These are phyloP conservation scores for Phytophthora cajani DNA, from an alignment of 352 stramenopile species.

Conservation along the genomic window DNA sequence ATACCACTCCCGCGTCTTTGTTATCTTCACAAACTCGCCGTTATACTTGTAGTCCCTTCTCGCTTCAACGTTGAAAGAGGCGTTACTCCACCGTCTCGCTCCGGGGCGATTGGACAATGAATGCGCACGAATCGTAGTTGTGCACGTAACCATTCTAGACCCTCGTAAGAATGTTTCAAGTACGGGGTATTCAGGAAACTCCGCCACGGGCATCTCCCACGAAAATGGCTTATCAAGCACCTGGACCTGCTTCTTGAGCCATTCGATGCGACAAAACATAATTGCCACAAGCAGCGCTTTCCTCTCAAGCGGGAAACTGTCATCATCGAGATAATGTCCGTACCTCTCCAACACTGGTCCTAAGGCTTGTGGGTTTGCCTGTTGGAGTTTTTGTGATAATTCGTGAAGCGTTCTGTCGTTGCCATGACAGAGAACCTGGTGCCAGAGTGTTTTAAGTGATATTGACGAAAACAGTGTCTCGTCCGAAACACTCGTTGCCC, in stretches of 20 bases:
- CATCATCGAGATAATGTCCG: neutral
- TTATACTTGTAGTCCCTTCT: neutral
- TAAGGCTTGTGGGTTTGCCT: neutral
- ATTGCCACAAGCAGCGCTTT: neutral
- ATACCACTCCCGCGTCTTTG: conserved; percentile 23
- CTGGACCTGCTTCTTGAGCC: conserved; percentile 15
- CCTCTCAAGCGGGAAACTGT: neutral
- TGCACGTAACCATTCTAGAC: neutral
- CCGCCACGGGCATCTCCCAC: conserved; percentile 21
- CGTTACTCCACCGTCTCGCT: neutral
- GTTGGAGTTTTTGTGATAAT: neutral
- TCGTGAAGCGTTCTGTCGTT: neutral
- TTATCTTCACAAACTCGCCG: conserved; percentile 10
- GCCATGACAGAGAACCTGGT: neutral
- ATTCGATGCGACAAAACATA: conserved; percentile 5
- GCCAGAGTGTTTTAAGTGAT: neutral
- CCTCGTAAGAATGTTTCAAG: conserved; percentile 23
- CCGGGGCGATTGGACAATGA: neutral
- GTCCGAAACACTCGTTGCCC: neutral
- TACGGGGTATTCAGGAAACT: neutral
- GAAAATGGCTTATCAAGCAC: conserved; percentile 25
- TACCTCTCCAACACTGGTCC: neutral
- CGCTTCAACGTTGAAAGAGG: neutral
- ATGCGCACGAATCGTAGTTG: neutral
- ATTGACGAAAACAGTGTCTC: neutral